A percentile compares a stretch with the other conserved stretches of the same genome.
These are phyloP conservation scores for Cryptosporidium parvum DNA, from an alignment of 169 alveolate species.

Conservation along the genomic window DNA sequence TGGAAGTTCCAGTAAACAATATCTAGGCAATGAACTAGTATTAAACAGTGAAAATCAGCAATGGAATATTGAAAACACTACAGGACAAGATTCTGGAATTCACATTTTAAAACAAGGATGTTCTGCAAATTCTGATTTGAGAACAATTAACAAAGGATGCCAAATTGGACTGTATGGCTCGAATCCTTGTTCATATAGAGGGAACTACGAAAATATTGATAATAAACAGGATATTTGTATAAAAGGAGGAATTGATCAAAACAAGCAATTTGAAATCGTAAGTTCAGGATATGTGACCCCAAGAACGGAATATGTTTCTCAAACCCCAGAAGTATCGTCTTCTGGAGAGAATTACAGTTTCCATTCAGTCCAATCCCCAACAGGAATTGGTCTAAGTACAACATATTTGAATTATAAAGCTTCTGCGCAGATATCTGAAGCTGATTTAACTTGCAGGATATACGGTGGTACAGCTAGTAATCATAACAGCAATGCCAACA, in stretches of 20 bases:
- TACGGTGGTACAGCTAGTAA: not conserved
- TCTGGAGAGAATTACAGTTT: slow-evolving; percentile 14
- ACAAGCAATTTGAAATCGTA: slow-evolving; percentile 1
- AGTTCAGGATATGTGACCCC: slow-evolving; percentile 33
- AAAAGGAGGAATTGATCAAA: not conserved
- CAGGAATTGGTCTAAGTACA: not conserved
- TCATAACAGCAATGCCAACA: not conserved
- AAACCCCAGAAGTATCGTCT: slow-evolving; percentile 10
- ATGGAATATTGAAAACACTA: slow-evolving; percentile 4
- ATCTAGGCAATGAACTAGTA: slow-evolving; percentile 27
- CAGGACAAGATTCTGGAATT: slow-evolving; percentile 9
- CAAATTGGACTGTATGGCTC: not conserved
- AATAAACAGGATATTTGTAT: not conserved
- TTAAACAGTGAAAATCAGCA: slow-evolving; percentile 12
- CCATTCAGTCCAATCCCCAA: slow-evolving; percentile 5
- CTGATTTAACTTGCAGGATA: not conserved
- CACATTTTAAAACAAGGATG: not conserved
- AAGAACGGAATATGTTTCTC: slow-evolving; percentile 45
- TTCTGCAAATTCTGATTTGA: not conserved
- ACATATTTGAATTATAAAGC: slow-evolving; percentile 1
- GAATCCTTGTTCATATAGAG: not conserved
- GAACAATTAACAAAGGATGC: not conserved
- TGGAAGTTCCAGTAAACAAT: not conserved
- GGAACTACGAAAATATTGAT: not conserved
- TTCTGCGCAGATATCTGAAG: not conserved